Percentiles rank a stretch among this genome's conserved stretches.
Evolutionary conservation across 371 early-diverging fungal genomes (phyloP).

Genomic region (Mucor plumbeus): DNA sequence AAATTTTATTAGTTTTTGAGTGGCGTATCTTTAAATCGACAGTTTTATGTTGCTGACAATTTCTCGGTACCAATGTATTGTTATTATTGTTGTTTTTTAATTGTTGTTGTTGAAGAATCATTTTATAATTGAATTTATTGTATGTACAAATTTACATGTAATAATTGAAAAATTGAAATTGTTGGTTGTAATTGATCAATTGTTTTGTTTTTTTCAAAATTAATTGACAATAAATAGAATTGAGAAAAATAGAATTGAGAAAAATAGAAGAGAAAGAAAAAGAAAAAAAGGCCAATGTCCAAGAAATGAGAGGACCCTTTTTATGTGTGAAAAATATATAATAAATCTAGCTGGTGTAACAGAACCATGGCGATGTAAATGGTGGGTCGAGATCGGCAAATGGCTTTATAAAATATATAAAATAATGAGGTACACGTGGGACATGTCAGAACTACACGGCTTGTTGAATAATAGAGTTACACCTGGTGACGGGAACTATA

Average conservation of each 20-base stretch:
- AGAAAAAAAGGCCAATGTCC: constrained; percentile 6
- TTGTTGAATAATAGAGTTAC: constrained; percentile 2
- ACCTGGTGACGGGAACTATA: constrained; percentile 7
- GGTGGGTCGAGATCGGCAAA: constrained; percentile 25
- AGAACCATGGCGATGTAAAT: constrained; percentile 12
- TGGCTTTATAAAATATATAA: neutral
- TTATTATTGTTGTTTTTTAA: neutral
- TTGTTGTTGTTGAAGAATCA: neutral
- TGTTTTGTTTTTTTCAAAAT: neutral
- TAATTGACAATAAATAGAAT: constrained; percentile 3
- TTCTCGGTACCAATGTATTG: neutral
- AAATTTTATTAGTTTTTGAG: constrained; percentile 24
- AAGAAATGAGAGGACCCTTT: constrained; percentile 14
- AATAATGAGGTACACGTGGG: constrained; percentile 19
- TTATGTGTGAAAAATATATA: constrained; percentile 26
- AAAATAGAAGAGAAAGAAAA: constrained; percentile 12
- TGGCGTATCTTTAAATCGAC: constrained; percentile 3
- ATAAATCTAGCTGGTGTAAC: constrained; percentile 31
- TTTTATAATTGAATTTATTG: constrained; percentile 1
- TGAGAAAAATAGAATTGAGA: constrained; percentile 9
- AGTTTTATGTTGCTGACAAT: constrained; percentile 18
- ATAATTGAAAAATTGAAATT: neutral
- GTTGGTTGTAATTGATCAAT: neutral
- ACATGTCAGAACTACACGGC: constrained; percentile 22
- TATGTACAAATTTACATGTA: constrained; percentile 9